Base-by-base conservation (phyloP, 2,329 filamentous ascomycete genomes). In the Atkinsonella hypoxylon region DNA sequence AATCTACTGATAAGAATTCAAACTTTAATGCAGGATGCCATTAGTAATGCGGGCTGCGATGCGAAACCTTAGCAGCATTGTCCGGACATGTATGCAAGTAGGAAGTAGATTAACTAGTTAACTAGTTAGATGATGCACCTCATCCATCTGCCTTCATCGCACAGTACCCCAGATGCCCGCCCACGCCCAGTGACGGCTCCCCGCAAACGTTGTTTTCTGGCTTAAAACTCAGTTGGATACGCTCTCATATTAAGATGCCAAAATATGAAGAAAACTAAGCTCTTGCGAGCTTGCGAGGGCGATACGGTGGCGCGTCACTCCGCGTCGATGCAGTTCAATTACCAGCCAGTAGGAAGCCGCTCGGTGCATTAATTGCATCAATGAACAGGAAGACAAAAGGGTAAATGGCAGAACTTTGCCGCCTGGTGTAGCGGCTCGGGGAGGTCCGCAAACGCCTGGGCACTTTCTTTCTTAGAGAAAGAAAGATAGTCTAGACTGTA, bases 151-250 rank as follows among this genome's bases (percentile, higher is more conserved):
- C 42, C 12, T n/a, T 15, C 42, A 31, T 6, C 42, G 17, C 20
- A 38, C 45, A 31, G 40, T 48, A 40, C 45, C 50, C 45, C 50
- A 48, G 50, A 51, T 42, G 46, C n/a, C 46, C 38, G 31, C 46
- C 45, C 50, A 40, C 45, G 46, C 22, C 46, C 38, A 32, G 36
- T 17, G 47, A 30, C 50, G 50, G 50, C 41, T 42, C 50, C 50
- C 50, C 50, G 50, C 50, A 51, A 51, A 45, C 40, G 41, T 45
- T 48, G n/a, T 34, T 41, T 42, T 36, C 11, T 8, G 17, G 31
- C 18, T 18, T 47, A 34, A 34, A 34, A 34, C 32, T 34, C 32
- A 5, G 20, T 5, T 22, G 3, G 20, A 22, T 22, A 22, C 20
- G 32, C 40, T 30, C n/a, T 41, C 4, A 13, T 41, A 8, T 48